These are phyloP conservation scores for Metschnikowia picachoensis DNA, from an alignment of 805 yeast genomes.

Conservation along the genomic window DNA sequence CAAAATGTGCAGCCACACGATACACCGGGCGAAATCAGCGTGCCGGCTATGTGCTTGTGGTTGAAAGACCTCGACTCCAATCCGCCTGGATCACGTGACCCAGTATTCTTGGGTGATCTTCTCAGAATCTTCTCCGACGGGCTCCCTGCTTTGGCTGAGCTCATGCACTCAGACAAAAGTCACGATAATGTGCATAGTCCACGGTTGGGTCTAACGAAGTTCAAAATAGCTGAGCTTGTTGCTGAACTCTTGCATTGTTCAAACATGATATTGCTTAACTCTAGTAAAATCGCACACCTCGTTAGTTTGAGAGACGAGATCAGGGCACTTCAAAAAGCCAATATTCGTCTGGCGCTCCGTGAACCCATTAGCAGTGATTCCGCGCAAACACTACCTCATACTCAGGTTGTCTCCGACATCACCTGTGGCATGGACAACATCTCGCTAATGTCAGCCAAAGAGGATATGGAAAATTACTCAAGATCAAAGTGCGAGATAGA, in stretches of 20 bases:
- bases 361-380: slow-evolving; percentile 20
- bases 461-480: not conserved
- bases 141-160: slow-evolving; percentile 57
- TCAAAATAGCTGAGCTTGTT: slow-evolving; percentile 84
- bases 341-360: slow-evolving; percentile 42
- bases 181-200: slow-evolving; percentile 19
- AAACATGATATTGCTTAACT: slow-evolving; percentile 90
- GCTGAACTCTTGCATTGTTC: slow-evolving; percentile 96
- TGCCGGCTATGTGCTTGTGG: slow-evolving; percentile 42
- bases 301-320: slow-evolving; percentile 66
- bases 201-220: slow-evolving; percentile 77
- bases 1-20: slow-evolving; percentile 42
- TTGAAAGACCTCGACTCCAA: slow-evolving; percentile 62
- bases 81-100: slow-evolving; percentile 91
- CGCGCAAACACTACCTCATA: not conserved
- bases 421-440: slow-evolving; percentile 37
- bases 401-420: slow-evolving; percentile 23
- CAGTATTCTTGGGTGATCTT: slow-evolving; percentile 85
- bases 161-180: slow-evolving; percentile 37
- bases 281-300: slow-evolving; percentile 64
- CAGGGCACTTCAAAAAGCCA: slow-evolving; percentile 41
- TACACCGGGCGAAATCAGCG: slow-evolving; percentile 36
- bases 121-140: slow-evolving; percentile 72
- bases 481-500: slow-evolving; percentile 16
- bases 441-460: slow-evolving; percentile 32